These are phyloP conservation scores for Neurospora sp. DNA, from an alignment of 495 filamentous ascomycete species.

Conservation along the genomic window DNA sequence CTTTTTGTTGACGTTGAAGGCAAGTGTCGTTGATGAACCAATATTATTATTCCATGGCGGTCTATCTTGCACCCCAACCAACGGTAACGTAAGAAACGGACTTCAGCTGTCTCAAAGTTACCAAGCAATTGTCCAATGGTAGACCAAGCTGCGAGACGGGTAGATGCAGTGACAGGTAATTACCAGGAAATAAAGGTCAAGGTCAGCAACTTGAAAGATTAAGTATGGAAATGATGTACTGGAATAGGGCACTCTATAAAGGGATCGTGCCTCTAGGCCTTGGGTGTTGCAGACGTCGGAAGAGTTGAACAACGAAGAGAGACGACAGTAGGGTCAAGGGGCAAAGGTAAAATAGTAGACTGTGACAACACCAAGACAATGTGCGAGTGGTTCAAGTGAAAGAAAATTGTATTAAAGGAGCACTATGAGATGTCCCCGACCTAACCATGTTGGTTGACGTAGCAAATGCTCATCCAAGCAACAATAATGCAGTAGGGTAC, in stretches of 20 bases:
- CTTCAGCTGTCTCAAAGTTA: background rate
- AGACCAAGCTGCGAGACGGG: background rate
- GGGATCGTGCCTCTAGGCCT: background rate
- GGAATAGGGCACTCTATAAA: background rate
- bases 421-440: background rate
- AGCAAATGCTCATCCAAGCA: background rate
- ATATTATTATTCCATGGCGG: background rate
- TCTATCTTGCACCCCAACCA: background rate
- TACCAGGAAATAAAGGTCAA: background rate
- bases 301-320: background rate
- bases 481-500: conserved; percentile 1
- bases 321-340: background rate
- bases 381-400: background rate
- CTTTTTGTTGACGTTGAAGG: background rate
- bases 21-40: background rate
- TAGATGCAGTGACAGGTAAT: background rate
- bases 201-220: background rate
- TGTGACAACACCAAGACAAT: background rate
- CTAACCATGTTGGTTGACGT: conserved; percentile 2
- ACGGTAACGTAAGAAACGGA: background rate
- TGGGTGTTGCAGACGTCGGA: background rate
- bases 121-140: background rate
- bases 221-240: background rate
- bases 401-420: background rate
- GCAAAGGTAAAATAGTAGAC: background rate